Percentiles rank a stretch among this genome's conserved stretches.
These are phyloP conservation scores for Cadophora luteo-olivacea DNA, from an alignment of 2,329 filamentous ascomycete species.

Conservation along the genomic window DNA sequence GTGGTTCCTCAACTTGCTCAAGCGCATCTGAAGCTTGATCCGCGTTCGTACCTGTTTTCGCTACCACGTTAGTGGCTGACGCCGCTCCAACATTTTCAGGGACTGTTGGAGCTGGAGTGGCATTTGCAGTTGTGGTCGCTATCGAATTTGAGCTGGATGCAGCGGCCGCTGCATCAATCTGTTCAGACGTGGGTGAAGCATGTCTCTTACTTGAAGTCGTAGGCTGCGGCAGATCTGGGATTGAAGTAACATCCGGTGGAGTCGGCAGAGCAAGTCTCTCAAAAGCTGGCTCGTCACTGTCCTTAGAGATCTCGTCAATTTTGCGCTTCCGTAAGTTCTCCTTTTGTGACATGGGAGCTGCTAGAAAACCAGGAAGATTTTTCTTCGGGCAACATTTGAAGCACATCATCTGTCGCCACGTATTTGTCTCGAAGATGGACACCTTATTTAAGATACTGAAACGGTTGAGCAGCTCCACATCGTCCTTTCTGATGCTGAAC, in stretches of 20 bases:
- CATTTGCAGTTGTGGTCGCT: not conserved
- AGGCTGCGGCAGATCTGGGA: not conserved
- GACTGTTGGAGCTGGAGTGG: not conserved
- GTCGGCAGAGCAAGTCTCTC: not conserved
- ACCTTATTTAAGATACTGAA: not conserved
- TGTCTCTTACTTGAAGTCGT: not conserved
- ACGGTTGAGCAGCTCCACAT: not conserved
- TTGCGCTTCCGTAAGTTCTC: conserved; percentile 1
- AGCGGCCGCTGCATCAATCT: too few species aligned
- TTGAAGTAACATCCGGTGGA: not conserved
- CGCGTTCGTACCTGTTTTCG: not conserved
- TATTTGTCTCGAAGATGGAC: not conserved
- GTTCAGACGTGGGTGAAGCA: too few species aligned
- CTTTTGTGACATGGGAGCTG: not conserved
- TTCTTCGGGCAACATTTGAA: conserved; percentile 11
- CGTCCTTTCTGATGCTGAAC: not conserved
- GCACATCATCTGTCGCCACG: conserved; percentile 2
- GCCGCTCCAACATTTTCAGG: too few species aligned
- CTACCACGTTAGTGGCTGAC: too few species aligned
- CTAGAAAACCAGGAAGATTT: not conserved
- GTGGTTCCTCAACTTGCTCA: too few species aligned
- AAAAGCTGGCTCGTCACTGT: not conserved
- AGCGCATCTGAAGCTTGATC: not conserved
- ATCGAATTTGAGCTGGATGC: not conserved
- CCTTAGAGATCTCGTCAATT: not conserved